These are phyloP conservation scores for Penicillium verhagenii DNA, from an alignment of 495 filamentous ascomycete genomes.

Conservation along the genomic window DNA sequence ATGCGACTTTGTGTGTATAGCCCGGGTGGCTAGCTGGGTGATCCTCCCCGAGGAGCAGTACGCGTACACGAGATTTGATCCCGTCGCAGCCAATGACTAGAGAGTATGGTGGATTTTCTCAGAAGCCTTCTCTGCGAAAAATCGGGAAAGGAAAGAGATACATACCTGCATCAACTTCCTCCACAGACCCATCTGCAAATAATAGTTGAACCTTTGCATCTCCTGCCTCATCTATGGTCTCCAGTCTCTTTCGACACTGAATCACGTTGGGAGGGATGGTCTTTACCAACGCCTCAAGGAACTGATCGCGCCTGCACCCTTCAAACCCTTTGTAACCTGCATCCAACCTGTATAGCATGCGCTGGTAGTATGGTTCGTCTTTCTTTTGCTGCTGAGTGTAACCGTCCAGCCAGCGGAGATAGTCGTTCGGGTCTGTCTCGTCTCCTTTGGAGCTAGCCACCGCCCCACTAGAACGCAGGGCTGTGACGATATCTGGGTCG, in stretches of 20 bases:
- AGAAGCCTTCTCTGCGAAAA: no score
- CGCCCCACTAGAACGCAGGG: constrained; percentile 3
- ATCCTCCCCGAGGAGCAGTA: constrained; percentile 27
- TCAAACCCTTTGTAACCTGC: neutral
- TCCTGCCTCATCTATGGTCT: neutral
- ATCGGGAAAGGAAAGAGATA: neutral
- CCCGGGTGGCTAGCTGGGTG: neutral
- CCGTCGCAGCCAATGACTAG: constrained; percentile 48
- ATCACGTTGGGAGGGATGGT: neutral
- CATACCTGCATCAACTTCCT: neutral
- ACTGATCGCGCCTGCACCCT: neutral
- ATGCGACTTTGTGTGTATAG: constrained; percentile 39
- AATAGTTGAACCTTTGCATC: neutral
- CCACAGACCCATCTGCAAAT: neutral
- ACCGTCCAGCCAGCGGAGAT: constrained; percentile 1
- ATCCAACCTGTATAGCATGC: neutral
- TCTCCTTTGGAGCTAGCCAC: neutral
- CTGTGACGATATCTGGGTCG: constrained; percentile 15
- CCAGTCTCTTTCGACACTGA: constrained; percentile 7
- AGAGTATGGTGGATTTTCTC: no score
- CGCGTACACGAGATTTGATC: constrained; percentile 39
- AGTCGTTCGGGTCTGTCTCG: constrained; percentile 8
- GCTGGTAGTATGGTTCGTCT: neutral
- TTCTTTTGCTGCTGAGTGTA: neutral
- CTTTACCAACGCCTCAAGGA: neutral